Base-by-base conservation (phyloP, 495 filamentous ascomycete genomes). In the Penicillium salamii region DNA sequence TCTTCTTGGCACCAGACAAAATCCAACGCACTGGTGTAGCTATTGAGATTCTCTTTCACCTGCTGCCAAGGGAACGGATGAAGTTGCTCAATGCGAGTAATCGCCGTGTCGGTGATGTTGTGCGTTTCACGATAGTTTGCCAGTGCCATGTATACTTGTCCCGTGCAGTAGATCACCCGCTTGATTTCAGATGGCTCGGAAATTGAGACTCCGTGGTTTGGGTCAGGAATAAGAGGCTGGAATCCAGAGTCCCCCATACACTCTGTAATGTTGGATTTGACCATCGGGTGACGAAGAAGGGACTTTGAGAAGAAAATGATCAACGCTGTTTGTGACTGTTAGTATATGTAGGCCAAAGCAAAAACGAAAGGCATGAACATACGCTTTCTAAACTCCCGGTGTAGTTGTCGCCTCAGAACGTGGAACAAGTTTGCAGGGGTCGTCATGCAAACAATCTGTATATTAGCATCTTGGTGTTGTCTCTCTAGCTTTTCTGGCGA, bases 381-480 rank as follows among this genome's bases (percentile, higher is more conserved):
- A 13, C 29, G 93, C 76, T 98, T 98, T 67, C 93, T 83, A 86
- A 98, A 98, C 72, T 98, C 95, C 48, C 93, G 80, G 79, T 97
- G 90, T 83, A 98, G 96, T 76, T 98, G 93, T 69, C 93, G 81
- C 66, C 93, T 85, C 48, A 98, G 79, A 58, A 96, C 84, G 75
- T 98, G 93, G 85, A 98, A 98, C 63, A 92, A 63, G 74, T 98
- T 98, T 47, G 93, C 75, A 29, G 93, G 93, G 15, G 80, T 84
- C 17, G 91, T 98, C 85, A 92, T 89, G 80, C 88, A 95, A 49
- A 82, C 89, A 68, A 98, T 86, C 77, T 98, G 93, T 89, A 98
- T 95, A 74, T 98, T 98, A 79, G 88, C 93, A 73, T 98, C 93
- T 74, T 98, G 93, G 77, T 98, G 93, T 69, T 98, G 93, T 59